These are phyloP conservation scores for Chlorophyllum brunneum DNA, from an alignment of 768 basidiomycete species.

Conservation along the genomic window DNA sequence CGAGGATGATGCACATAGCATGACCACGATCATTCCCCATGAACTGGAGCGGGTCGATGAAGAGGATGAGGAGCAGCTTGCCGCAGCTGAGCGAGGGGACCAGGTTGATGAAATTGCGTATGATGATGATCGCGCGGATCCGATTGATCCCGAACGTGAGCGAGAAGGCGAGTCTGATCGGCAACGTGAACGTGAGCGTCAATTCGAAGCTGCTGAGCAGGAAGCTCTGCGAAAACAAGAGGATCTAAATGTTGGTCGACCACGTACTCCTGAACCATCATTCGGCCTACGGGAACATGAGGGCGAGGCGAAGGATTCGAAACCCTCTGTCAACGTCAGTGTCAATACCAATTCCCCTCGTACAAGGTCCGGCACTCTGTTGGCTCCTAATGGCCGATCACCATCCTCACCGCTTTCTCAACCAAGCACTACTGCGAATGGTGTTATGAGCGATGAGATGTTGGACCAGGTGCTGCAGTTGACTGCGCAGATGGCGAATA, in stretches of 20 bases:
- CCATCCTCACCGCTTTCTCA: slow-evolving; percentile 26
- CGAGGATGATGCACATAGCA: slow-evolving; percentile 65
- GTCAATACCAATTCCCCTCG: not conserved
- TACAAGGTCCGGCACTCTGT: slow-evolving; percentile 7
- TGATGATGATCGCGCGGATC: slow-evolving; percentile 14
- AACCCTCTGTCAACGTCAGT: not conserved
- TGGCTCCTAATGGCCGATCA: slow-evolving; percentile 15
- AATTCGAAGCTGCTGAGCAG: slow-evolving; percentile 40
- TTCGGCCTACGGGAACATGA: slow-evolving; percentile 27
- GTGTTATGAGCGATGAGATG: slow-evolving; percentile 27
- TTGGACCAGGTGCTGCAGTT: slow-evolving; percentile 64
- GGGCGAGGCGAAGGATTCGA: not conserved
- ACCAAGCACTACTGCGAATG: slow-evolving; percentile 8
- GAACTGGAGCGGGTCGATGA: slow-evolving; percentile 71
- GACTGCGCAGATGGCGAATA: slow-evolving; percentile 69
- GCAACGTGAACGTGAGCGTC: slow-evolving; percentile 16
- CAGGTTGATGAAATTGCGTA: slow-evolving; percentile 17
- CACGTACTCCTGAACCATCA: slow-evolving; percentile 74
- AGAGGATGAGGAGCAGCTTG: slow-evolving; percentile 63
- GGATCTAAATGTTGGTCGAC: slow-evolving; percentile 48
- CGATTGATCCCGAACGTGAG: slow-evolving; percentile 10
- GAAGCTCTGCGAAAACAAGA: slow-evolving; percentile 43
- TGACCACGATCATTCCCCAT: slow-evolving; percentile 67
- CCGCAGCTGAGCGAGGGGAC: slow-evolving; percentile 19
- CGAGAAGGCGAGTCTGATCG: slow-evolving; percentile 7